Percentiles rank a stretch among this genome's conserved stretches.
phyloP scores from a whole-genome alignment of 1,284 basidiomycete genomes.

The Ganoderma lingzhi region DNA sequence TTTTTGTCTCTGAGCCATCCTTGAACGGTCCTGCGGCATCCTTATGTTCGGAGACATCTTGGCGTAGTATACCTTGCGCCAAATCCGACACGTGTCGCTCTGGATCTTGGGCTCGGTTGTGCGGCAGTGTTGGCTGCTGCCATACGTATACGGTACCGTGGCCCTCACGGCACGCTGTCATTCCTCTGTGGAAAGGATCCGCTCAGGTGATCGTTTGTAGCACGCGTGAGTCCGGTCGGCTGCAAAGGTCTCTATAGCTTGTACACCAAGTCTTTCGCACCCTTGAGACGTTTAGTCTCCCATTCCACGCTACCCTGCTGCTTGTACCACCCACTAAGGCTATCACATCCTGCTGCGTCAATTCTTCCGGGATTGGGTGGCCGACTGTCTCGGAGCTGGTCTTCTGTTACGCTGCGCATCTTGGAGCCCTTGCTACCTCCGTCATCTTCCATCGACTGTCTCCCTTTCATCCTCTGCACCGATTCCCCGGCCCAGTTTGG shows the following conservation, averaged over 20 bases:
- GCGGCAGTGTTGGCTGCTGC: too few relatives aligned
- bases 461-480: not conserved
- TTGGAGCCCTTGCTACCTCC: not conserved
- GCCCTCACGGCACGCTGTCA: too few relatives aligned
- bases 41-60: too few relatives aligned
- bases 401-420: not conserved
- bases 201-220: not conserved
- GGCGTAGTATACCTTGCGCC: too few relatives aligned
- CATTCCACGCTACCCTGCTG: not conserved
- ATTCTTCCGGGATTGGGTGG: not conserved
- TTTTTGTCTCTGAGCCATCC: too few relatives aligned
- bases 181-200: too few relatives aligned
- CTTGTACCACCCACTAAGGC: not conserved
- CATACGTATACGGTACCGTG: too few relatives aligned
- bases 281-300: not conserved
- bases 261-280: not conserved
- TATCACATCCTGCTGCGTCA: not conserved
- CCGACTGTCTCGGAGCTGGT: not conserved
- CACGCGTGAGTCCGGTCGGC: not conserved
- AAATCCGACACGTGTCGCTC: too few relatives aligned
- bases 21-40: too few relatives aligned
- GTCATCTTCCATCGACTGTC: not conserved
- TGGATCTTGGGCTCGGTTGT: too few relatives aligned
- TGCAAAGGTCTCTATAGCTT: not conserved
- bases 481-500: not conserved